Base-by-base conservation (phyloP, 2,329 filamentous ascomycete species). In the Cadophora gregata region DNA sequence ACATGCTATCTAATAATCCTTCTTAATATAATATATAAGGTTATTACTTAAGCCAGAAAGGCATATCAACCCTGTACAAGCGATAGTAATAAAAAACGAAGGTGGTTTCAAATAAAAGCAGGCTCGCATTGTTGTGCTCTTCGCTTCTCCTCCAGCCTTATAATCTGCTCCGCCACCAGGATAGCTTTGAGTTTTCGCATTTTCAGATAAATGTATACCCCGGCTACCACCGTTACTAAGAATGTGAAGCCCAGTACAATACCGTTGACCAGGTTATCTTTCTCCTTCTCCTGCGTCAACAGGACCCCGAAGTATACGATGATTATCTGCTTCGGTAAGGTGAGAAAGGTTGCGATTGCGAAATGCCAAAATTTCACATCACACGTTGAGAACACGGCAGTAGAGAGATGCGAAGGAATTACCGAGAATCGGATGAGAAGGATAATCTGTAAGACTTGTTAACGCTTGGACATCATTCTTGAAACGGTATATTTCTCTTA, bases 321-420 rank as follows among this genome's bases (percentile, higher is more conserved):
- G 45, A 81, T 76, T 64, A 81, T 76, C 67, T 81, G 79, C 68
- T 81, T 81, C 3, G 80, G 79, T 1, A 81, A 74, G 6, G 79
- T 80, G 47, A 81, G 63, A 69, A 80, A 77, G 19, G 79, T 81
- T 3, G 80, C 78, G 58, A 81, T 63, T 64, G 77, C 75, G 60
- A 79, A 81, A 62, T 76, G 70, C 78, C 79, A 80, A 72, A 81
- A 81, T 56, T 76, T 78, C 45, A 81, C 78, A 63, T 79, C 77
- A 73, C 79, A 80, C 31, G 79, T 80, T 10, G 79, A 78, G 67
- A 81, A 81, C 31, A 81, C 78, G n/a, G 79, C 79, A 1, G 79
- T 81, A 4, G 78, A 79, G 70, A 81, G 78, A 69, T 81, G 79
- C 12, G 78, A 78, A 16, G 79, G 79, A 31, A 81, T 77, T 42